Conservation (phyloP, 306 rosid species). For the Pyrus pyrifolia region DNA sequence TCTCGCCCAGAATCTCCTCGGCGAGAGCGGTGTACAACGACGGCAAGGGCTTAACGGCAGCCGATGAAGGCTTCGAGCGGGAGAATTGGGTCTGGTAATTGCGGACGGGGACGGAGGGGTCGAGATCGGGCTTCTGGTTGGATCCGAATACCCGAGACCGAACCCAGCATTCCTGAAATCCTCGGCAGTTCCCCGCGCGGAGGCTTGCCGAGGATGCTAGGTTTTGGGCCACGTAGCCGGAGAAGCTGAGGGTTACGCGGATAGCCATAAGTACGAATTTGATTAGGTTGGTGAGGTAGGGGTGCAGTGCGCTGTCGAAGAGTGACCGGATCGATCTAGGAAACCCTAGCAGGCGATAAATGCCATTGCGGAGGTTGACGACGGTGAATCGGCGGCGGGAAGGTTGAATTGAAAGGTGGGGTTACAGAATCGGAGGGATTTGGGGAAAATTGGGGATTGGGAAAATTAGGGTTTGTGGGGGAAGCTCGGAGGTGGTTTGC, state of each 20-base stretch:
- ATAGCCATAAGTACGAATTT: conserved; percentile 56
- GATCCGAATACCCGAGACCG: conserved; percentile 49
- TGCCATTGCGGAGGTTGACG: conserved; percentile 29
- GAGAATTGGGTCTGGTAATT: conserved; percentile 22
- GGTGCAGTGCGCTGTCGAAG: conserved; percentile 38
- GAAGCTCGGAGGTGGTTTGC: background rate
- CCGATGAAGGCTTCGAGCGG: conserved; percentile 20
- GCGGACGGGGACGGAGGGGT: conserved; percentile 39
- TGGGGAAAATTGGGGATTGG: background rate
- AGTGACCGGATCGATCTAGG: conserved; percentile 2
- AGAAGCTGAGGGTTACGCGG: conserved; percentile 61
- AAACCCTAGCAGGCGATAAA: conserved; percentile 34
- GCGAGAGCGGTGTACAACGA: conserved; percentile 39
- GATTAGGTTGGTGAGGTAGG: conserved; percentile 18
- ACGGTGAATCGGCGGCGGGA: conserved; percentile 19
- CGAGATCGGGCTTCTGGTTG: conserved; percentile 40
- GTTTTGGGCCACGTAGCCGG: conserved; percentile 80
- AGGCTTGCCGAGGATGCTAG: conserved; percentile 60
- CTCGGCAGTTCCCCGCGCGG: conserved; percentile 46
- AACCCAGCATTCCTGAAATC: conserved; percentile 60
- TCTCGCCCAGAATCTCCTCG: conserved; percentile 50
- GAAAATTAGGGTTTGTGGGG: background rate
- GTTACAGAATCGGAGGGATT: conserved; percentile 7
- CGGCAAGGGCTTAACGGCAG: conserved; percentile 20
- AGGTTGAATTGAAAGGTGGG: conserved; percentile 28